Conservation (phyloP, 208 protist species). For the Trypanosomatidae sp. region DNA sequence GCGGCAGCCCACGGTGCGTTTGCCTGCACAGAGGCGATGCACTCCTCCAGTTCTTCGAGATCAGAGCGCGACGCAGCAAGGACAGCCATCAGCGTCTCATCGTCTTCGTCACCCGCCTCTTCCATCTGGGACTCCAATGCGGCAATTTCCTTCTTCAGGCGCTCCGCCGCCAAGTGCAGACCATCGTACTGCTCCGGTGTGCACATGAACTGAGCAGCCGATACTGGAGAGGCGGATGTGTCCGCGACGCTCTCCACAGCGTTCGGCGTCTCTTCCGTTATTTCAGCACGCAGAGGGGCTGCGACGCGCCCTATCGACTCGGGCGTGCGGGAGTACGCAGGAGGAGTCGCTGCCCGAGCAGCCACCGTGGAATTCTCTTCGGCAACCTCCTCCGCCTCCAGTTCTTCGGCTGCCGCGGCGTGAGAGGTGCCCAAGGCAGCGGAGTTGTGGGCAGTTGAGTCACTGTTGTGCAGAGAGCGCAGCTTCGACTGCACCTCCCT, state of each 20-base stretch:
- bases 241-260: conserved; percentile 3
- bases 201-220: conserved; percentile 61
- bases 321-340: not conserved
- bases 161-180: conserved; percentile 71
- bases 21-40: conserved; percentile 71
- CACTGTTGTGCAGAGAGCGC: conserved; percentile 20
- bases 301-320: not conserved
- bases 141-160: conserved; percentile 81
- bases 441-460: not conserved
- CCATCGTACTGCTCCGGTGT: conserved; percentile 92
- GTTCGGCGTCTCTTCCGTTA: not conserved
- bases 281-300: not conserved
- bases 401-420: not conserved
- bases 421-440: not conserved
- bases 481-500: conserved; percentile 52
- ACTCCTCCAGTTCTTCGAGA: conserved; percentile 89
- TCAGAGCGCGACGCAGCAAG: conserved; percentile 84
- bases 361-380: conserved; percentile 2
- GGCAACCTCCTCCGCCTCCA: not conserved
- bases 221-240: conserved; percentile 4
- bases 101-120: conserved; percentile 79
- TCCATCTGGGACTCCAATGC: conserved; percentile 89
- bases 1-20: conserved; percentile 68
- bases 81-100: conserved; percentile 93
- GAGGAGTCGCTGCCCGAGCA: not conserved